Percentiles rank a stretch among this genome's conserved stretches.
Conservation (phyloP, 164 flowering plant genomes). For the Aristolochia fimbriata region DNA sequence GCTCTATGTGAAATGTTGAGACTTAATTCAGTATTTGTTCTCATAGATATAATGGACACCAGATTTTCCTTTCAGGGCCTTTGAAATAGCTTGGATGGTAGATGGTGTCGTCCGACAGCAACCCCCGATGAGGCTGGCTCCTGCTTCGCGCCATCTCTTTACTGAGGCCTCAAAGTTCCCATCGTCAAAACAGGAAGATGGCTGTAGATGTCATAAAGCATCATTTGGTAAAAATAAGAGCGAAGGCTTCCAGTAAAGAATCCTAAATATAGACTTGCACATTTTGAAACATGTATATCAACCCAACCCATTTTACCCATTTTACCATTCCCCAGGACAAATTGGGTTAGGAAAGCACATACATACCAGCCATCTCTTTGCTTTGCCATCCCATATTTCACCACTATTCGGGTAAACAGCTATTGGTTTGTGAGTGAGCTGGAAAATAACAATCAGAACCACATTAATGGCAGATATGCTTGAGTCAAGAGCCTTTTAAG, state of each 20-base stretch:
- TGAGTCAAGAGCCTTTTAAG: background rate
- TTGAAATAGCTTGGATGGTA: conserved; percentile 50
- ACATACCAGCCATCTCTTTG: conserved; percentile 87
- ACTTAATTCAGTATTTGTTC: too few relatives aligned
- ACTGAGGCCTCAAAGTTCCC: conserved; percentile 45
- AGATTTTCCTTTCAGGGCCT: conserved; percentile 20
- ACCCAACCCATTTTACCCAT: too few relatives aligned
- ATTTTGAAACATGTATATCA: too few relatives aligned
- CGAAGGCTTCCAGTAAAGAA: too few relatives aligned
- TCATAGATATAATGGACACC: too few relatives aligned
- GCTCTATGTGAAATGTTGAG: too few relatives aligned
- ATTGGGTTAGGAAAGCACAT: background rate
- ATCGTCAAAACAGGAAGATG: conserved; percentile 52
- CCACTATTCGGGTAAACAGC: conserved; percentile 88
- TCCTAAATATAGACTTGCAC: too few relatives aligned
- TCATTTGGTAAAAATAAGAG: background rate
- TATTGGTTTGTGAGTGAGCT: conserved; percentile 55
- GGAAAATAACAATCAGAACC: conserved; percentile 7
- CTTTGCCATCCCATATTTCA: conserved; percentile 76
- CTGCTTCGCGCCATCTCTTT: conserved; percentile 58
- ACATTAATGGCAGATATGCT: background rate
- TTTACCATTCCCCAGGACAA: too few relatives aligned
- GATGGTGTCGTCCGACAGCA: conserved; percentile 82
- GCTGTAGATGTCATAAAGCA: conserved; percentile 27
- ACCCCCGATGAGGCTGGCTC: conserved; percentile 84